Base-by-base conservation (phyloP, 345 rosid genomes). In the Brassica cretica region DNA sequence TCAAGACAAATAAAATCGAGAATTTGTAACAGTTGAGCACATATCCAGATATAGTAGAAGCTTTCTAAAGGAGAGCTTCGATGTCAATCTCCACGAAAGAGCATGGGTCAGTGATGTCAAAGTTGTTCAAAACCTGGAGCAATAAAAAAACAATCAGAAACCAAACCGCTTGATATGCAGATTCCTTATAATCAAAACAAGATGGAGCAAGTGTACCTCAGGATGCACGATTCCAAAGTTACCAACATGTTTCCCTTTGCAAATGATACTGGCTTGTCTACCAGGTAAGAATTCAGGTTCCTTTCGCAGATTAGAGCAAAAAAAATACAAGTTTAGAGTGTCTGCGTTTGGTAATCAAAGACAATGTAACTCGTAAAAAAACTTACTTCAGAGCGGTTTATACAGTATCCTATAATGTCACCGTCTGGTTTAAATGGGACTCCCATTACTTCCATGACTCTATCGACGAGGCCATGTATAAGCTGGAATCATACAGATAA, bases 211-310 rank as follows among this genome's bases (percentile, higher is more conserved):
- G 62, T 68, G 35, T 39, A 91, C 98, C 96, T 89, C 83, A 33
- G 98, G 98, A 49, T 91, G 97, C 76, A 93, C 97, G 2, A 91
- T 91, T 41, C 98, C 98, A 68, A 93, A 94, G 69, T 66, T 79
- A 44, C 98, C 96, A 76, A 91, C 76, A 29, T 46, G 83, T 77
- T 88, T 89, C 78, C 97, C 97, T 71, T 83, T 88, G 86, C 72
- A 86, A 73, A 88, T 82, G 83, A 95, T 86, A 76, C 87, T 89
- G 9, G 99, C 97, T 86, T 95, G 99, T 73, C 94, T 89, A 84
- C 64, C 64, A 21, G 64, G 70, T 66, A 95, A 86, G 82, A 88
- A 95, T 85, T 93, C 97, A 2, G 96, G 93, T 64, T 85, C 97
- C 99, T 11, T 39, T 37, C 7, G 7, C 27, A 37, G 27, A 33